A percentile compares a stretch with the other conserved stretches of the same genome.
phyloP scores from a whole-genome alignment of 2,329 filamentous ascomycete species.

The Arachnopeziza araneosa region DNA sequence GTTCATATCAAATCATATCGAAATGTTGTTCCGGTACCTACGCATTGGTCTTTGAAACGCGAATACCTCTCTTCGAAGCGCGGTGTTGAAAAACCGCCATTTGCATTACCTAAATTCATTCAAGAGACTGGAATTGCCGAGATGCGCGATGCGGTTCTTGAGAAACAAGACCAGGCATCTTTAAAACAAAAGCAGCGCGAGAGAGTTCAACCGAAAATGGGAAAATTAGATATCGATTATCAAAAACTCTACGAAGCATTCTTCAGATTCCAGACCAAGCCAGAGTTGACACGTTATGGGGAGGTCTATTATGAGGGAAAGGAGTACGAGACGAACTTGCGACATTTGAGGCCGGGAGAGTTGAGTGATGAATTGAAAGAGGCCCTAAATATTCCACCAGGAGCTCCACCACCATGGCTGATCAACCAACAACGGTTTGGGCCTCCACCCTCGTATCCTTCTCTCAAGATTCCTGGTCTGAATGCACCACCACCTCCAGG shows the following conservation, averaged over 20 bases:
- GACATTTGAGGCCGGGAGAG: conserved; percentile 85
- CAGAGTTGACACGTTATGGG: conserved; percentile 85
- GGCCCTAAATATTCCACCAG: conserved; percentile 87
- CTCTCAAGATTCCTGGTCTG: conserved; percentile 88
- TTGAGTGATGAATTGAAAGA: conserved; percentile 85
- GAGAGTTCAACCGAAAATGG: conserved; percentile 91
- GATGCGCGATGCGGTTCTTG: conserved; percentile 93
- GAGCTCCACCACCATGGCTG: conserved; percentile 91
- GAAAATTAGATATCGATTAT: conserved; percentile 96
- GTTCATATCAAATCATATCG: conserved; percentile 93
- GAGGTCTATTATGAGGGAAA: conserved; percentile 99
- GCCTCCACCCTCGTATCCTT: conserved; percentile 88
- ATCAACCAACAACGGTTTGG: conserved; percentile 95
- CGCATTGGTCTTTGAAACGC: conserved; percentile 92
- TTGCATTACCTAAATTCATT: conserved; percentile 91
- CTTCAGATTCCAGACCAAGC: conserved; percentile 96
- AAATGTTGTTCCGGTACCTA: conserved; percentile 91
- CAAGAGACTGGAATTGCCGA: conserved; percentile 95
- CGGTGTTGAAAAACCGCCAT: conserved; percentile 92
- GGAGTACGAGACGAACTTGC: conserved; percentile 91
- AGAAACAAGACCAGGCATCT: conserved; percentile 88
- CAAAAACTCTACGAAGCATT: conserved; percentile 98
- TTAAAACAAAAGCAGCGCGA: conserved; percentile 95
- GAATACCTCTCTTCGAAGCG: conserved; percentile 97
- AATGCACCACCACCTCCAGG: conserved; percentile 89